These are phyloP conservation scores for Fagus crenata DNA, from an alignment of 306 rosid genomes.

Conservation along the genomic window DNA sequence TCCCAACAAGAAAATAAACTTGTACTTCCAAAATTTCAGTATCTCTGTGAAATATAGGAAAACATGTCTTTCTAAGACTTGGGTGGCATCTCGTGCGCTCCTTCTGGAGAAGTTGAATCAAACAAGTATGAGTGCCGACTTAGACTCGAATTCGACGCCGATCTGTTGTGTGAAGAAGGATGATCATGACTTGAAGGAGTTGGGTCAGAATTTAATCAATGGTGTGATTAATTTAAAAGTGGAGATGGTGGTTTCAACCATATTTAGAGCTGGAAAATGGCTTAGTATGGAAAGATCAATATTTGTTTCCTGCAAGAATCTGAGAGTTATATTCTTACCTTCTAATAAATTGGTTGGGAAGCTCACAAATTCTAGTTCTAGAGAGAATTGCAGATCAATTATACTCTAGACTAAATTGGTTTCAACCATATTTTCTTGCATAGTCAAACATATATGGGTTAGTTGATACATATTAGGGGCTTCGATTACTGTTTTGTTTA, in stretches of 20 bases:
- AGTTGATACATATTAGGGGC: no score
- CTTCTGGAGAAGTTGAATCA: constrained; percentile 20
- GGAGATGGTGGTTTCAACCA: constrained; percentile 16
- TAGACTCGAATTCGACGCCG: constrained; percentile 4
- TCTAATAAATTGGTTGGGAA: constrained; percentile 29
- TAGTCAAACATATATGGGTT: no score
- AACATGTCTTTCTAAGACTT: neutral
- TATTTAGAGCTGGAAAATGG: constrained; percentile 35
- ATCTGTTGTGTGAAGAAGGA: neutral
- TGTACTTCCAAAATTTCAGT: neutral
- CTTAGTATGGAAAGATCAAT: constrained; percentile 20
- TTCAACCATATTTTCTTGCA: no score
- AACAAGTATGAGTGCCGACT: constrained; percentile 20
- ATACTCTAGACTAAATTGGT: no score
- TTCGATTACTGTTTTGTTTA: no score
- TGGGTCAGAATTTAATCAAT: constrained; percentile 28
- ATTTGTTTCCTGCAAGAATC: constrained; percentile 21
- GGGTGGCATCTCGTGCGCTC: neutral
- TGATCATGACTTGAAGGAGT: neutral
- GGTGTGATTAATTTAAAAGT: constrained; percentile 31
- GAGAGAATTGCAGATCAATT: constrained; percentile 17
- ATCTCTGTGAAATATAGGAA: neutral
- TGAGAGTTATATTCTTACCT: constrained; percentile 31
- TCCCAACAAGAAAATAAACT: constrained; percentile 35
- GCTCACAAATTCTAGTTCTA: constrained; percentile 9